Evolutionary conservation across 1,139 yeast genomes (phyloP), one percentile per base, ranked within the genome.

Genomic region (Komagataea norvegica): DNA sequence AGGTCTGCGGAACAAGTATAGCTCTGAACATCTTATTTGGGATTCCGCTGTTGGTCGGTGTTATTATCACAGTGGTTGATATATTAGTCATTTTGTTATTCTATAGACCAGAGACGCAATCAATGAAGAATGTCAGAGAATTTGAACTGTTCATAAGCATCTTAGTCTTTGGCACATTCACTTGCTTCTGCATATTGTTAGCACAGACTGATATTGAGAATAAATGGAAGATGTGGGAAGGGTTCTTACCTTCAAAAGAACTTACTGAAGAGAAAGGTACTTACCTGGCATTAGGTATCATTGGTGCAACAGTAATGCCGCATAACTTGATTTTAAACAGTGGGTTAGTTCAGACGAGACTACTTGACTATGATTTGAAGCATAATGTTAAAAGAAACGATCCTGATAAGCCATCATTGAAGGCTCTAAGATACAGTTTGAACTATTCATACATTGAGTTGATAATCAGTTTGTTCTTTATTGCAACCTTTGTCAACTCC

Each of bases 291-390:
- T 78, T 94, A 49, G 97, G 96, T 17, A 84, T 91, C 38, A 67
- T 91, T 38, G 98, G 98, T 16, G 96, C 97, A 21, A 93, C 97
- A 1, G 95, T 91, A 22, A 91, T 91, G 98, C 98, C 98, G 3
- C 98, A 91, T 59, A 83, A 95, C 2, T 67, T 91, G 31, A 91
- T 85, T 56, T 67, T 91, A 40, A 98, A 98, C 1, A 84, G 95
- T 0, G 95, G 96, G 1, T 70, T 91, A 41, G 97, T 91, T 8
- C 96, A 89, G 58, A 83, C 96, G 3, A 73, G 98, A 44, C 67
- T 91, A 44, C 72, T 78, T 47, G 96, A 88, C 31, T 89, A 71
- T 54, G 98, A 91, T 59, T 60, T 74, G 13, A 74, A 77, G 52
- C 68, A 77, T 20, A 65, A 65, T 10, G 55, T 57, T 26, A 53